Conservation (phyloP, 2,329 filamentous ascomycete species). For the Didymella keratinophila region DNA sequence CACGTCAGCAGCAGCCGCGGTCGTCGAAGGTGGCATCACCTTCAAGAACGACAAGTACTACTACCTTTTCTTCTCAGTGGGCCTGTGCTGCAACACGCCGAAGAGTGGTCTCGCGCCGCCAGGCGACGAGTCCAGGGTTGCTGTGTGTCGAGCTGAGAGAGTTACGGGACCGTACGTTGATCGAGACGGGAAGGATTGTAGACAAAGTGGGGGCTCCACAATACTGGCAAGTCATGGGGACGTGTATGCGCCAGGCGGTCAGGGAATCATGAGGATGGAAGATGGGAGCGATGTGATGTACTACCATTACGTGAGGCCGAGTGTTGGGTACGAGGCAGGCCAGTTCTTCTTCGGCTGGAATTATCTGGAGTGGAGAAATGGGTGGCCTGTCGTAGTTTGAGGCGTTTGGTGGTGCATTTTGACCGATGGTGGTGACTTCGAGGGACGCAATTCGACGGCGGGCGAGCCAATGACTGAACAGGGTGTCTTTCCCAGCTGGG, state of each 20-base stretch:
- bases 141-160: constrained; percentile 64
- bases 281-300: constrained; percentile 33
- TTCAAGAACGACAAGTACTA: constrained; percentile 61
- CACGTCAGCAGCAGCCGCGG: constrained; percentile 27
- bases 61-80: constrained; percentile 69
- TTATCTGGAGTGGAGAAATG: constrained; percentile 38
- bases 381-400: constrained; percentile 37
- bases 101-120: constrained; percentile 52
- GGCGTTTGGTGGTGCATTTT: background rate
- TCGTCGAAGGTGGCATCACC: constrained; percentile 61
- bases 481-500: background rate
- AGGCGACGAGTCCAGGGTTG: constrained; percentile 69
- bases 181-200: constrained; percentile 42
- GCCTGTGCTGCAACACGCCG: constrained; percentile 66
- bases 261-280: constrained; percentile 34
- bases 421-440: background rate
- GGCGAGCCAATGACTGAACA: background rate
- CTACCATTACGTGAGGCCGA: constrained; percentile 44
- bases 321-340: background rate
- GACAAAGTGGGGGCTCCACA: constrained; percentile 64
- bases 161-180: constrained; percentile 60
- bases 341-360: constrained; percentile 45
- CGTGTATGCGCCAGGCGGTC: constrained; percentile 47
- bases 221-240: constrained; percentile 65
- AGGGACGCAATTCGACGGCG: background rate